Conservation (phyloP, 169 alveolate species). For the Perkinsus chesapeaki region DNA sequence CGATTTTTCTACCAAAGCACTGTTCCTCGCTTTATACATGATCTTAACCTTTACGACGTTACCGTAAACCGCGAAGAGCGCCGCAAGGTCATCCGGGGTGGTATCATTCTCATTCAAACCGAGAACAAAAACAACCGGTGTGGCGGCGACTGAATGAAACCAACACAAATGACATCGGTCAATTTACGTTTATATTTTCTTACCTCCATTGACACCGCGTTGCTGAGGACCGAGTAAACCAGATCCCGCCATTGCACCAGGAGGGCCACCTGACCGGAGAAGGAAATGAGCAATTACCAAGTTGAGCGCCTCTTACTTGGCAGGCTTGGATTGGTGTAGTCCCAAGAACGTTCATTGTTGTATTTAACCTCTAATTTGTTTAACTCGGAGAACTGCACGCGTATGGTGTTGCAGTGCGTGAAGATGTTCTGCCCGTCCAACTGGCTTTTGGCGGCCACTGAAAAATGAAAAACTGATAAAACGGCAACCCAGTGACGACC, state of each 20-base stretch:
- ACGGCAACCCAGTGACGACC: background rate
- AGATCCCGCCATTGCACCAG: background rate
- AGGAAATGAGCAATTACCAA: background rate
- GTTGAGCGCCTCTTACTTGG: background rate
- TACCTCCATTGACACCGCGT: background rate
- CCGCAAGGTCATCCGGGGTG: background rate
- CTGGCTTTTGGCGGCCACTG: conserved; percentile 26
- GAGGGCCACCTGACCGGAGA: background rate
- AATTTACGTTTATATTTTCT: background rate
- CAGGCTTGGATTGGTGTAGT: conserved; percentile 23
- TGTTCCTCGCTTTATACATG: background rate
- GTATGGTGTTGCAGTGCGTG: conserved; percentile 41
- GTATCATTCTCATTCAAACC: background rate
- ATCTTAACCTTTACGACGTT: background rate
- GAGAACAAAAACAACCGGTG: background rate
- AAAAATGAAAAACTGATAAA: background rate
- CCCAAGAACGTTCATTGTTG: conserved; percentile 36
- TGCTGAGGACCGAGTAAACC: background rate
- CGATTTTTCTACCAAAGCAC: background rate
- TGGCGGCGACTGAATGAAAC: background rate
- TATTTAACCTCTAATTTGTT: conserved; percentile 27
- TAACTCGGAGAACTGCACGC: conserved; percentile 29
- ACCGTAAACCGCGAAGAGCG: background rate
- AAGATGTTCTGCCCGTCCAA: conserved; percentile 36
- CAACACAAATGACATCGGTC: background rate